phyloP scores from a whole-genome alignment of 352 stramenopile genomes.

The Saprolegnia diclina region DNA sequence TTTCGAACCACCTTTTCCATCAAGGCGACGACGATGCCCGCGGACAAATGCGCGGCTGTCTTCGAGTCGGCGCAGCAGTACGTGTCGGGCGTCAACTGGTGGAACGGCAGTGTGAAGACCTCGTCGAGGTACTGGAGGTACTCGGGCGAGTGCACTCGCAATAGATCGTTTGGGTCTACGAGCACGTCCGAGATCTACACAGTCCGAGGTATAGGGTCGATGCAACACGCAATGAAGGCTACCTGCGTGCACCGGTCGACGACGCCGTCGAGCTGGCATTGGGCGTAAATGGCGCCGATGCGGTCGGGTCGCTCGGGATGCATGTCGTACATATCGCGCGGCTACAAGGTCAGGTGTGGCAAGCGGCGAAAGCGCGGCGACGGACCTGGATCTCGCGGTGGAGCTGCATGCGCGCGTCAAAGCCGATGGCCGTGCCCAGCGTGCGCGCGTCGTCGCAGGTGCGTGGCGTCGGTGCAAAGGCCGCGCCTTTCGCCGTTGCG shows the following conservation, averaged over 20 bases:
- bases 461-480: background rate
- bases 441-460: background rate
- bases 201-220: background rate
- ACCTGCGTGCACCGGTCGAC: slow-evolving; percentile 24
- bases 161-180: slow-evolving; percentile 13
- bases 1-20: slow-evolving; percentile 20
- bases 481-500: background rate
- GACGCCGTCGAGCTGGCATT: slow-evolving; percentile 22
- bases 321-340: slow-evolving; percentile 13
- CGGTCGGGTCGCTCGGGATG: slow-evolving; percentile 25
- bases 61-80: slow-evolving; percentile 24
- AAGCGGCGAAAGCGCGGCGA: background rate
- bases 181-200: slow-evolving; percentile 22
- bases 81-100: slow-evolving; percentile 25
- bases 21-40: slow-evolving; percentile 17
- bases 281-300: slow-evolving; percentile 22
- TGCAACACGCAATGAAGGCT: background rate
- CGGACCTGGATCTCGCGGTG: slow-evolving; percentile 23
- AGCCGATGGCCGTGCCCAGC: slow-evolving; percentile 20
- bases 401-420: slow-evolving; percentile 24
- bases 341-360: background rate
- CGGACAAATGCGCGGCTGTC: slow-evolving; percentile 11
- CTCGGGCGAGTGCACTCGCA: slow-evolving; percentile 16
- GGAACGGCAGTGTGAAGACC: slow-evolving; percentile 11
- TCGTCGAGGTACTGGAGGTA: slow-evolving; percentile 19